Base-by-base conservation (phyloP, 495 filamentous ascomycete species). In the Aspergillus conjunctus region DNA sequence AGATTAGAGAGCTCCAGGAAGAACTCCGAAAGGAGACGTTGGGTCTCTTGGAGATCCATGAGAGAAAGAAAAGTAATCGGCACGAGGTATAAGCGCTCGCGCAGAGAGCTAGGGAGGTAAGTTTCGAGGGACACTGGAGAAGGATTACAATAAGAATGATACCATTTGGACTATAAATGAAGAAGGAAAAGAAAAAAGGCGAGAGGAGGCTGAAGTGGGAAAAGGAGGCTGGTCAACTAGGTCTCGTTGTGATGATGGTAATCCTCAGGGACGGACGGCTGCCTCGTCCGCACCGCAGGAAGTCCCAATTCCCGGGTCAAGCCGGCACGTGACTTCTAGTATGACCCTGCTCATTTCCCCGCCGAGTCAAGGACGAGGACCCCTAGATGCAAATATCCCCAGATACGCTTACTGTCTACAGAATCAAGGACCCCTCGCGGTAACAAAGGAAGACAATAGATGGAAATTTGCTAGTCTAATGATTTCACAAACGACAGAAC, bases 31-130 rank as follows among this genome's bases (percentile, higher is more conserved):
- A 93, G 75, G 71, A 89, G 85, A 64, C 78, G 77, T 70, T 93
- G 89, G 31, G 86, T 85, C 75, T 93, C 90, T 73, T 91, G 87
- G 59, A 93, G 76, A 72, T 95, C 91, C 91, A 95, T 95, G 62
- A 33, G 56, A 51, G 52, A n/a, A 46, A 33, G 56, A 32, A 43
- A 46, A 12, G 39, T 45, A 56, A 56, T 12, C 14, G 45, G 66
- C 69, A 64, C 68, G 63, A 58, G 39, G 30, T 22, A n/a, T 65
- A 62, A 66, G 68, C 44, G 52, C 31, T 34, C 9, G 39, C 43
- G 14, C 17, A 39, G 51, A 8, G 20, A 21, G 17, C 4, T 8
- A 21, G 26, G 15, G n/a, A 51, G 22, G 51, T 4, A 41, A 17
- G 18, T 11, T 48, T n/a, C 22, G 43, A 39, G 44, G 15, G 26